phyloP scores from a whole-genome alignment of 1,284 basidiomycete genomes.

The Rhodotorula sp. region DNA sequence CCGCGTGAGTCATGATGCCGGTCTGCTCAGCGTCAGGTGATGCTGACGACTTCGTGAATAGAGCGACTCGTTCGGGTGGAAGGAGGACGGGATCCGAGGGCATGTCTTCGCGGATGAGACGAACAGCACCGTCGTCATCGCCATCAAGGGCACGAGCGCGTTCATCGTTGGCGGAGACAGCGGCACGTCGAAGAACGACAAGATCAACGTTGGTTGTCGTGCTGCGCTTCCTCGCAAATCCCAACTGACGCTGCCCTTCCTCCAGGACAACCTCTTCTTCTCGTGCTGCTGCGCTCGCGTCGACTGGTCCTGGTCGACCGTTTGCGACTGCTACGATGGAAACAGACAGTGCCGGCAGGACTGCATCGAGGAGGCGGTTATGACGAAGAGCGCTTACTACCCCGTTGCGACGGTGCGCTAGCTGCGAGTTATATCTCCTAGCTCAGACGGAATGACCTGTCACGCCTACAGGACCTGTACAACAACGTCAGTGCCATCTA shows the following conservation, averaged over 20 bases:
- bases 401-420: constrained; percentile 65
- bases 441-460: neutral
- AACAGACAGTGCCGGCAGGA: constrained; percentile 77
- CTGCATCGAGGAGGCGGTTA: constrained; percentile 75
- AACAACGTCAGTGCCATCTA: constrained; percentile 93
- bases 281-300: constrained; percentile 96
- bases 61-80: constrained; percentile 90
- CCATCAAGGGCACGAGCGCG: constrained; percentile 91
- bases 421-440: too few relatives aligned
- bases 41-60: constrained; percentile 44
- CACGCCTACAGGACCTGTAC: constrained; percentile 68
- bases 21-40: constrained; percentile 14
- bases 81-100: constrained; percentile 83
- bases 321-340: constrained; percentile 85
- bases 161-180: constrained; percentile 68
- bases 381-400: constrained; percentile 85
- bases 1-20: constrained; percentile 54
- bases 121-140: constrained; percentile 80
- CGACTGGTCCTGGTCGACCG: constrained; percentile 91
- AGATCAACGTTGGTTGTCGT: constrained; percentile 62
- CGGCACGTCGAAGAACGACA: constrained; percentile 86
- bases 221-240: neutral
- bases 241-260: neutral
- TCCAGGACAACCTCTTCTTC: constrained; percentile 84
- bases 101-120: constrained; percentile 70